phyloP scores from a whole-genome alignment of 228 moss, liverwort and hornwort genomes.

The Sphagnum fallax region DNA sequence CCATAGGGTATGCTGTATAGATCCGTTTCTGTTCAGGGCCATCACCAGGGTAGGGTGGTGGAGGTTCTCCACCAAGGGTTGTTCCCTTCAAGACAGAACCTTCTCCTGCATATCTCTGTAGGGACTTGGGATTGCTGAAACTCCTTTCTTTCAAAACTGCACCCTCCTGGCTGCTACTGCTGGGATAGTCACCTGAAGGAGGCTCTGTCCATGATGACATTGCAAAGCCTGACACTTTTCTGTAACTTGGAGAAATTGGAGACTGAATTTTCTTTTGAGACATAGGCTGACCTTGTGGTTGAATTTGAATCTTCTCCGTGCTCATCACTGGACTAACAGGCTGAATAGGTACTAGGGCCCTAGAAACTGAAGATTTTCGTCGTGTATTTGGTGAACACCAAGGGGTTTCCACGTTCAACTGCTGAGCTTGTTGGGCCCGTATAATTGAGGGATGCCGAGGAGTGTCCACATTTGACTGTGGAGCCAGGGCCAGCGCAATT shows the following conservation, averaged over 20 bases:
- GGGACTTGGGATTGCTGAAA: not conserved
- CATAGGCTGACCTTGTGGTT: not conserved
- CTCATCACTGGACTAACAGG: not conserved
- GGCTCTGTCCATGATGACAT: conserved; percentile 15
- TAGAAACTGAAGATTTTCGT: too few species aligned
- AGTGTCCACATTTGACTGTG: too few species aligned
- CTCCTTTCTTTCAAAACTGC: not conserved
- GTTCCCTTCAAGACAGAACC: not conserved
- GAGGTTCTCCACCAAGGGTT: not conserved
- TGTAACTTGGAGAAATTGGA: not conserved
- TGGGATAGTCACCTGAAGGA: not conserved
- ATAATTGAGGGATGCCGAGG: too few species aligned
- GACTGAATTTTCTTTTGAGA: not conserved
- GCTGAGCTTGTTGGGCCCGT: too few species aligned
- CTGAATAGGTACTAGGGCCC: too few species aligned
- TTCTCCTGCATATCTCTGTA: conserved; percentile 2
- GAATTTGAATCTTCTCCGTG: not conserved
- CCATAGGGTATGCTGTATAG: not conserved
- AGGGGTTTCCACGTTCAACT: too few species aligned
- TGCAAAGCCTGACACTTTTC: conserved; percentile 3
- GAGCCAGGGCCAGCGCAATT: too few species aligned
- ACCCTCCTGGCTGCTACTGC: not conserved
- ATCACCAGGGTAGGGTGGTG: not conserved
- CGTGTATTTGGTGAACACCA: too few species aligned
- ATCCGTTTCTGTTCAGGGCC: not conserved